These are phyloP conservation scores for Erysiphe pulchra DNA, from an alignment of 2,329 filamentous ascomycete genomes.

Conservation along the genomic window DNA sequence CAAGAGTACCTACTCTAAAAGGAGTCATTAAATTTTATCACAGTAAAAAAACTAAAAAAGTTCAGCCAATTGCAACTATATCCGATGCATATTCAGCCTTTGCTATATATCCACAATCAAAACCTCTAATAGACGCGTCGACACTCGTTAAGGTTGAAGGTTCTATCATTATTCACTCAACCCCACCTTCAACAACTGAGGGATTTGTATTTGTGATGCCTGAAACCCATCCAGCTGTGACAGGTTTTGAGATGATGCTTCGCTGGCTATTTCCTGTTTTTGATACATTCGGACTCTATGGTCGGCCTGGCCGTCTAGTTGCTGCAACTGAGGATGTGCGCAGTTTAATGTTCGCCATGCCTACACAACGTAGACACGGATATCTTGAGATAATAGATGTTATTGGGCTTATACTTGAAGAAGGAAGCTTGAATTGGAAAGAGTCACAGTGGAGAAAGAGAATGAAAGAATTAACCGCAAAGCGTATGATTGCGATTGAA, in stretches of 20 bases:
- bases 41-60: slow-evolving; percentile 71
- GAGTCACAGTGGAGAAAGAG: slow-evolving; percentile 77
- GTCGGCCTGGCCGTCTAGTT: slow-evolving; percentile 62
- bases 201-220: slow-evolving; percentile 98
- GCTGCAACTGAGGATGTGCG: slow-evolving; percentile 68
- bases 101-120: slow-evolving; percentile 85
- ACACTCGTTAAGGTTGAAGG: slow-evolving; percentile 88
- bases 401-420: slow-evolving; percentile 47
- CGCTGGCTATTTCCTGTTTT: slow-evolving; percentile 82
- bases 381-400: slow-evolving; percentile 82
- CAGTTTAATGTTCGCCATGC: slow-evolving; percentile 96
- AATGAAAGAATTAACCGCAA: slow-evolving; percentile 67
- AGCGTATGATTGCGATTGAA: slow-evolving; percentile 40
- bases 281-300: slow-evolving; percentile 80
- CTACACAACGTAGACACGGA: slow-evolving; percentile 62
- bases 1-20: slow-evolving; percentile 39
- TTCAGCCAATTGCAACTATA: slow-evolving; percentile 70
- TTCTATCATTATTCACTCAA: slow-evolving; percentile 62
- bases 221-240: slow-evolving; percentile 72
- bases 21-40: slow-evolving; percentile 93
- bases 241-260: slow-evolving; percentile 85
- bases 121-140: slow-evolving; percentile 79
- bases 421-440: slow-evolving; percentile 52
- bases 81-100: slow-evolving; percentile 79
- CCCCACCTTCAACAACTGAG: slow-evolving; percentile 53